Conservation (phyloP, 108 stramenopile species). For the Nitzschia sp. region DNA sequence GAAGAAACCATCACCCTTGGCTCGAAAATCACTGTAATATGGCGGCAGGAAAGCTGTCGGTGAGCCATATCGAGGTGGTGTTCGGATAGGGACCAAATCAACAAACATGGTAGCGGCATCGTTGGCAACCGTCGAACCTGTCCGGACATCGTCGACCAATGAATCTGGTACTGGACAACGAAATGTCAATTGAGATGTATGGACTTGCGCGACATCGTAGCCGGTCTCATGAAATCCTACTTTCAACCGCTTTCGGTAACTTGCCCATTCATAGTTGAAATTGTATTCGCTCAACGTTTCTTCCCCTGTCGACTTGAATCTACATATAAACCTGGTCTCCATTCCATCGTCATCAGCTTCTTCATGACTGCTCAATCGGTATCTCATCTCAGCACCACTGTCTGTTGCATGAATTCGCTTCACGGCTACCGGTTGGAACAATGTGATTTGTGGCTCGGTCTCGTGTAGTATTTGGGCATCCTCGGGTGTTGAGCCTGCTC, state of each 20-base stretch:
- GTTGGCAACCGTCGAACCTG: conserved; percentile 50
- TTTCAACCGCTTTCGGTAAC: conserved; percentile 60
- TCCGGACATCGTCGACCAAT: conserved; percentile 51
- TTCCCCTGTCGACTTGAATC: conserved; percentile 71
- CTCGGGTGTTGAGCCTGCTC: conserved; percentile 35
- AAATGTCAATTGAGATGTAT: conserved; percentile 68
- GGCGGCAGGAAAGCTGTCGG: conserved; percentile 68
- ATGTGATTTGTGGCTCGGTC: conserved; percentile 70
- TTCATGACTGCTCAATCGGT: conserved; percentile 69
- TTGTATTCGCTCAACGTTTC: conserved; percentile 65
- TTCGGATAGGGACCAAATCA: conserved; percentile 80
- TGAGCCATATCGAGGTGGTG: conserved; percentile 73
- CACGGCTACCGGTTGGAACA: conserved; percentile 86
- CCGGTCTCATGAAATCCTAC: conserved; percentile 62
- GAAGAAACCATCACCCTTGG: conserved; percentile 32
- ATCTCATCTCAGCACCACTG: conserved; percentile 27
- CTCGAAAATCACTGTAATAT: conserved; percentile 26
- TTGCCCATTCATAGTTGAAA: conserved; percentile 80
- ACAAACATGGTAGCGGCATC: conserved; percentile 72
- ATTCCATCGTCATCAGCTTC: conserved; percentile 77
- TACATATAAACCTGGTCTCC: conserved; percentile 84
- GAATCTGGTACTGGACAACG: conserved; percentile 75
- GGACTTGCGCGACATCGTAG: conserved; percentile 71
- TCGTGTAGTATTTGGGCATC: conserved; percentile 27
- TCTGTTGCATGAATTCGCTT: conserved; percentile 33